Evolutionary conservation across 2,329 filamentous ascomycete species (phyloP).

Genomic region (Fusarium setosum): DNA sequence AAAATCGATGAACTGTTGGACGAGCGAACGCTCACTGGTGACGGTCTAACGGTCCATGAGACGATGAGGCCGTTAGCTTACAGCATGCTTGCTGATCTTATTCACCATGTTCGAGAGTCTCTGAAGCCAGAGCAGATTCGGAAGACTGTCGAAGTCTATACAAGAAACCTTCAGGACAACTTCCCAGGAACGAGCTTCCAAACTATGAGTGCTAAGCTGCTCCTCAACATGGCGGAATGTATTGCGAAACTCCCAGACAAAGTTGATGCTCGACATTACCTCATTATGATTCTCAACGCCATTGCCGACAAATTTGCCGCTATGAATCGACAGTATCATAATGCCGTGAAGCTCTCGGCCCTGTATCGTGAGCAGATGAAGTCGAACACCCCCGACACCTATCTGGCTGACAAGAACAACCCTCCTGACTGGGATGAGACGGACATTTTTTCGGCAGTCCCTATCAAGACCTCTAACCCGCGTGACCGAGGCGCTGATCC

Average conservation of each 20-base stretch:
- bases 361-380: conserved; percentile 78
- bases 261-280: conserved; percentile 90
- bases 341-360: conserved; percentile 92
- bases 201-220: conserved; percentile 97
- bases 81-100: conserved; percentile 97
- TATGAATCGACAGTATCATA: conserved; percentile 97
- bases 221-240: conserved; percentile 98
- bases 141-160: conserved; percentile 96
- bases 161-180: conserved; percentile 92
- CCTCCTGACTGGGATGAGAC: conserved; percentile 97
- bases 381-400: conserved; percentile 74
- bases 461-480: conserved; percentile 94
- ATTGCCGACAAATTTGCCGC: conserved; percentile 98
- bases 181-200: conserved; percentile 99
- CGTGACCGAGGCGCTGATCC: conserved; percentile 90
- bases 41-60: conserved; percentile 96
- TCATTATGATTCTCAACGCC: conserved; percentile 97
- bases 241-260: conserved; percentile 96
- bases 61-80: conserved; percentile 96
- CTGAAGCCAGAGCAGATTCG: conserved; percentile 91
- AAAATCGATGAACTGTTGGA: conserved; percentile 97
- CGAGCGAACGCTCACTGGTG: conserved; percentile 92
- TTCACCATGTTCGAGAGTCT: conserved; percentile 95
- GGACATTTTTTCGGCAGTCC: conserved; percentile 95
- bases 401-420: conserved; percentile 82